Evolutionary conservation across 2,329 filamentous ascomycete species (phyloP).

Genomic region (Huntiella savannae): DNA sequence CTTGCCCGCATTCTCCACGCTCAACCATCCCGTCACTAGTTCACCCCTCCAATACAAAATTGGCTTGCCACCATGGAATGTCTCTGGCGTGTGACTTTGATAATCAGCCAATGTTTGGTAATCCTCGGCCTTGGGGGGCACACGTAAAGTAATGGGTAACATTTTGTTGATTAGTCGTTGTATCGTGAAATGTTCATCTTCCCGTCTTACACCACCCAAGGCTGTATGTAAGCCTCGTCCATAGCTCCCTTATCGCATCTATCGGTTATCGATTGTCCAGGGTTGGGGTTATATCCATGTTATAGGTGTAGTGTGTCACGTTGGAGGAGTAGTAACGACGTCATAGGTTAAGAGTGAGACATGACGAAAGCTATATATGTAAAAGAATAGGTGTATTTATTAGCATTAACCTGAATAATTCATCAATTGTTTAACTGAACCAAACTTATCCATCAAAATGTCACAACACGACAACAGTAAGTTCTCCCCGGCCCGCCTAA

Average conservation of each 20-base stretch:
- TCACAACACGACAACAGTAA: conserved; percentile 17
- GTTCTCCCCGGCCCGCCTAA: conserved; percentile 6
- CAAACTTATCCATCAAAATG: not conserved
- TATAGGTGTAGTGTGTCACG: conserved; percentile 2
- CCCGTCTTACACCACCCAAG: not conserved
- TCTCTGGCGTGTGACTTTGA: conserved; percentile 50
- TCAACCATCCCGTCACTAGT: conserved; percentile 37
- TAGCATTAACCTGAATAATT: no score
- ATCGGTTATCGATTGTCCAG: not conserved
- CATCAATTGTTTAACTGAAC: no score
- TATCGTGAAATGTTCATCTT: not conserved
- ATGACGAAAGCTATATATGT: not conserved
- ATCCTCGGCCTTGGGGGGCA: conserved; percentile 34
- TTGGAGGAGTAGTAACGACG: conserved; percentile 1
- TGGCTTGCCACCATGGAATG: conserved; percentile 52
- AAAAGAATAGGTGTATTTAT: no score
- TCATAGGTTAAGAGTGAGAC: conserved; percentile 1
- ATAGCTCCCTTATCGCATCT: not conserved
- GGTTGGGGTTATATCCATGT: conserved; percentile 13
- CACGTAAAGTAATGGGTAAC: conserved; percentile 35
- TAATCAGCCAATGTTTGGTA: conserved; percentile 50
- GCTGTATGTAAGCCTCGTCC: conserved; percentile 7
- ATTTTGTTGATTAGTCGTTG: conserved; percentile 1
- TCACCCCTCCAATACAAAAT: conserved; percentile 46
- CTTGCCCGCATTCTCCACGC: conserved; percentile 31